phyloP scores from a whole-genome alignment of 2,329 filamentous ascomycete genomes.

The Apiospora koreana region DNA sequence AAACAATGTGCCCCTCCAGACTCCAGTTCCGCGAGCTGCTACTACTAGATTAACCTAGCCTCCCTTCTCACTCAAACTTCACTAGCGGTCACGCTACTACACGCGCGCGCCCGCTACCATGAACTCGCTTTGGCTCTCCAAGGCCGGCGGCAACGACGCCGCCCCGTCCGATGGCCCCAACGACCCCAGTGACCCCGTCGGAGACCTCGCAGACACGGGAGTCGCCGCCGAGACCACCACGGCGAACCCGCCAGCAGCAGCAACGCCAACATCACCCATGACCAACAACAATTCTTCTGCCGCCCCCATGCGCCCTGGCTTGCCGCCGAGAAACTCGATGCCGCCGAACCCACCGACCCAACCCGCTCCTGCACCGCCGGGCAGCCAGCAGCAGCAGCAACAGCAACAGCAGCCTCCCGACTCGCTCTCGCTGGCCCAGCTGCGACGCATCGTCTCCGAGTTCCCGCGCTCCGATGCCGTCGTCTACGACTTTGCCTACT shows the following conservation, averaged over 20 bases:
- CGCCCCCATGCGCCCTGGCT: constrained; percentile 25
- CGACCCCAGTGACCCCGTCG: constrained; percentile 21
- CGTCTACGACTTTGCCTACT: constrained; percentile 84
- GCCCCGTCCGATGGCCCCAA: constrained; percentile 26
- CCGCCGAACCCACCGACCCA: constrained; percentile 32
- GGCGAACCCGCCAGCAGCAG: constrained; percentile 17
- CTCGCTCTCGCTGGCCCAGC: constrained; percentile 74
- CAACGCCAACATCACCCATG: constrained; percentile 19
- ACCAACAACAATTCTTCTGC: constrained; percentile 7
- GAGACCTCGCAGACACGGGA: constrained; percentile 33
- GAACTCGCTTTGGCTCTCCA: constrained; percentile 47
- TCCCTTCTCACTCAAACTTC: background rate
- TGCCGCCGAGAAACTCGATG: constrained; percentile 31
- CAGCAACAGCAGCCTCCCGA: constrained; percentile 47
- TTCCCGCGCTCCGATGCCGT: constrained; percentile 69
- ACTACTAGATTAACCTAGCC: constrained; percentile 5
- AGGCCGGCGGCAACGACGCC: constrained; percentile 30
- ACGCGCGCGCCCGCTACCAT: constrained; percentile 31
- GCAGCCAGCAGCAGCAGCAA: constrained; percentile 19
- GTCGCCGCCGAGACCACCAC: constrained; percentile 30
- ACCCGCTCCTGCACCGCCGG: constrained; percentile 27
- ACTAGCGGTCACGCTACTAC: constrained; percentile 10
- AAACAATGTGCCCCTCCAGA: background rate
- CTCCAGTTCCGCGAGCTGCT: constrained; percentile 6
- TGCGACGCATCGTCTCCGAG: constrained; percentile 72